phyloP scores from a whole-genome alignment of 176 grass and related monocot genomes.

The Zizania latifolia region DNA sequence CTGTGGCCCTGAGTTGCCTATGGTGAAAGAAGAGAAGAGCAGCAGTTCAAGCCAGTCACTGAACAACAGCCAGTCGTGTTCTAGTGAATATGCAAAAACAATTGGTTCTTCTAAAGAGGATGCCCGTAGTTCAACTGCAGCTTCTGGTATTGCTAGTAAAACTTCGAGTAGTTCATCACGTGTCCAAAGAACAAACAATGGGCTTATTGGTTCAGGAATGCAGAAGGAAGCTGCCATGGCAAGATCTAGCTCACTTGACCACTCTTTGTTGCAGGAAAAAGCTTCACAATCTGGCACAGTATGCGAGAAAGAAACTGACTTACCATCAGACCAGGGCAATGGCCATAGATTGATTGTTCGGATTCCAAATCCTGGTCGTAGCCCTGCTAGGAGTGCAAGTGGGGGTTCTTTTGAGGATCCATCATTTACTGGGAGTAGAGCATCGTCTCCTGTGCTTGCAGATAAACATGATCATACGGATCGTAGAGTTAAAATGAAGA shows the following conservation, averaged over 20 bases:
- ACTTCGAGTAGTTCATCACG: slow-evolving; percentile 53
- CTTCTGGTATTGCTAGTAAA: slow-evolving; percentile 60
- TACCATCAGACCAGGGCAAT: slow-evolving; percentile 47
- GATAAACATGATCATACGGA: slow-evolving; percentile 71
- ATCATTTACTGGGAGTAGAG: slow-evolving; percentile 40
- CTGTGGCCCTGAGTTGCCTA: slow-evolving; percentile 34
- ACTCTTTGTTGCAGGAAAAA: slow-evolving; percentile 45
- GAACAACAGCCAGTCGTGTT: slow-evolving; percentile 88
- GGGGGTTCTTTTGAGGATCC: slow-evolving; percentile 63
- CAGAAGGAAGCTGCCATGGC: slow-evolving; percentile 48
- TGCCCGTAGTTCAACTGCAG: slow-evolving; percentile 77
- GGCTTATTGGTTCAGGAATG: slow-evolving; percentile 37
- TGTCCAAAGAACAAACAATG: slow-evolving; percentile 48
- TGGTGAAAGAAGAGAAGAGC: slow-evolving; percentile 79
- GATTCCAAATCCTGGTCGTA: slow-evolving; percentile 65
- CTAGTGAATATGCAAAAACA: slow-evolving; percentile 71
- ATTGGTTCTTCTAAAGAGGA: slow-evolving; percentile 72
- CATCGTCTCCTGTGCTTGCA: slow-evolving; percentile 42
- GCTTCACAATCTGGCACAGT: slow-evolving; percentile 46
- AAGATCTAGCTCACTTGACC: slow-evolving; percentile 50
- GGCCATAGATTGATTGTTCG: slow-evolving; percentile 68
- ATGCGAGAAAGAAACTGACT: slow-evolving; percentile 54
- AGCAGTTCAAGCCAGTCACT: slow-evolving; percentile 82
- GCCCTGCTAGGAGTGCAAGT: slow-evolving; percentile 56
- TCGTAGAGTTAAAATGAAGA: slow-evolving; percentile 58